These are phyloP conservation scores for Pittosporum tobira DNA, from an alignment of 129 eudicot genomes.

Conservation along the genomic window DNA sequence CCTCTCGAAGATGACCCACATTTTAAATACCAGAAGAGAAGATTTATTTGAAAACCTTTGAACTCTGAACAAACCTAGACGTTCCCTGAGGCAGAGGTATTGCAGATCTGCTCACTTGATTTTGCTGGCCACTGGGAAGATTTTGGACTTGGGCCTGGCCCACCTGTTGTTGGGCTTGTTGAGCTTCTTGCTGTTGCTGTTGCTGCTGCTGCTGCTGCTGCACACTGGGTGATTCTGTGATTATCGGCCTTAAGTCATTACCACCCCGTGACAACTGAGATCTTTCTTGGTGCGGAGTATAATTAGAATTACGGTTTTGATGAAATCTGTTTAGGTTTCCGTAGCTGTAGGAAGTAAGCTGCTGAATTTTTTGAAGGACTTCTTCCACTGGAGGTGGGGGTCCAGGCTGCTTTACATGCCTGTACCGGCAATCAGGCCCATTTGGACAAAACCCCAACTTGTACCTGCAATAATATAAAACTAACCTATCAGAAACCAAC, in stretches of 20 bases:
- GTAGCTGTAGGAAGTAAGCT: conserved; percentile 60
- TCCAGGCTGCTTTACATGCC: conserved; percentile 94
- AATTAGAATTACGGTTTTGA: conserved; percentile 57
- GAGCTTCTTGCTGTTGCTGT: no score
- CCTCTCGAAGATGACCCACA: conserved; percentile 27
- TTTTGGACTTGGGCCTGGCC: conserved; percentile 61
- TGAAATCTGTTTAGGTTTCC: conserved; percentile 60
- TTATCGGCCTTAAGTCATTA: conserved; percentile 40
- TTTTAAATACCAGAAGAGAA: conserved; percentile 33
- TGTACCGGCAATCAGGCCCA: conserved; percentile 94
- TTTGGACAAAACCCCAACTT: conserved; percentile 97
- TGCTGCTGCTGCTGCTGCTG: conserved; percentile 49
- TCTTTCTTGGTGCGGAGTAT: conserved; percentile 62
- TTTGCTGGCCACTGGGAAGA: conserved; percentile 49
- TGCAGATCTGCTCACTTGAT: no score
- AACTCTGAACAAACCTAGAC: conserved; percentile 91
- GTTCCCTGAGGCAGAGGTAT: conserved; percentile 91
- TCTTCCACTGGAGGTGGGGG: conserved; percentile 98
- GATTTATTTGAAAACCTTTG: conserved; percentile 51
- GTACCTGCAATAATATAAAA: conserved; percentile 52
- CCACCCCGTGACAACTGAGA: conserved; percentile 48
- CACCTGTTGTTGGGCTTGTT: conserved; percentile 60
- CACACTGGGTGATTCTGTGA: conserved; percentile 41
- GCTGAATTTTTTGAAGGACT: conserved; percentile 97
- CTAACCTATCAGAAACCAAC: conserved; percentile 23